phyloP scores from a whole-genome alignment of 169 alveolate genomes.

The Condylostoma magnum region DNA sequence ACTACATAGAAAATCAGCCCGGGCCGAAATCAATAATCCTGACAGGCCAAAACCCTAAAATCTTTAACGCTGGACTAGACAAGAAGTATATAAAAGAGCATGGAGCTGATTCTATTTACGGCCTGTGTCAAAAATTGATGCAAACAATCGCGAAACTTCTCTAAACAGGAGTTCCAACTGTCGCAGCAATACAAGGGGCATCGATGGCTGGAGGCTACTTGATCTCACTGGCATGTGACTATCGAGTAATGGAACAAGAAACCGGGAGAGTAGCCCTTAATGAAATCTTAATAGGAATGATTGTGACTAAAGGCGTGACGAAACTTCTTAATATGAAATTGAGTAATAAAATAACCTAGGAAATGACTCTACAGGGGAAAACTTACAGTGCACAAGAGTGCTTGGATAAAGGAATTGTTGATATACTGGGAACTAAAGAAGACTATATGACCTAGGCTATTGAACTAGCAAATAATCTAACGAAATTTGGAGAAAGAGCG shows the following conservation, averaged over 20 bases:
- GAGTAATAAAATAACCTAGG: constrained; percentile 35
- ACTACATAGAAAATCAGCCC: constrained; percentile 47
- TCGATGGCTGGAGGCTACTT: constrained; percentile 72
- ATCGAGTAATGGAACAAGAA: constrained; percentile 44
- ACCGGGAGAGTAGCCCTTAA: constrained; percentile 27
- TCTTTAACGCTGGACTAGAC: constrained; percentile 63
- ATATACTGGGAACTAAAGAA: background rate
- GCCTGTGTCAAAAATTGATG: constrained; percentile 27
- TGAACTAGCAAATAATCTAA: background rate
- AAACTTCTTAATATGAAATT: constrained; percentile 35
- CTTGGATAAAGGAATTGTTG: constrained; percentile 16
- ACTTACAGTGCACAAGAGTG: constrained; percentile 30
- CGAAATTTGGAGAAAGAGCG: background rate
- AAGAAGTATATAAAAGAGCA: constrained; percentile 31
- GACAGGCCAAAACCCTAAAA: constrained; percentile 45
- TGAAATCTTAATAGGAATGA: constrained; percentile 52
- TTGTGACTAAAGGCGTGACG: constrained; percentile 54
- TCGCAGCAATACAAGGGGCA: constrained; percentile 64
- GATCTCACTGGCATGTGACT: constrained; percentile 68
- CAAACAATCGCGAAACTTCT: constrained; percentile 48
- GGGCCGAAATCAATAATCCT: constrained; percentile 63
- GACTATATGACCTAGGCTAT: background rate
- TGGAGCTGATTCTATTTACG: background rate
- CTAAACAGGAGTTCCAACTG: constrained; percentile 49
- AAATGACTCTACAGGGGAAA: constrained; percentile 32